phyloP scores from a whole-genome alignment of 192 early-diverging fungal genomes.

The Obelidium mucronatum region DNA sequence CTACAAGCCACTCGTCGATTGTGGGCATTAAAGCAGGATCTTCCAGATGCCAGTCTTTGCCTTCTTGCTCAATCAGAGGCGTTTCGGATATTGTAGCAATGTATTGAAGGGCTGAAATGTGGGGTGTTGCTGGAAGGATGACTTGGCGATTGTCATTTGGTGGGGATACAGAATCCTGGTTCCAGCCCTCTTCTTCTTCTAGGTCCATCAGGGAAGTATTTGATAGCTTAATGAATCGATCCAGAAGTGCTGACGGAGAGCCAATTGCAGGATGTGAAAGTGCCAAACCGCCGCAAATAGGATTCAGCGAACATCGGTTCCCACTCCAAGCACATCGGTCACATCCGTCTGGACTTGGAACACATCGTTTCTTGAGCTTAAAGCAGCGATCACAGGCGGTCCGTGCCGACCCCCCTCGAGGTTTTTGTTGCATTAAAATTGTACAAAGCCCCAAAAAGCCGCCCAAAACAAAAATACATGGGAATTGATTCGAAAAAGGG shows the following conservation, averaged over 20 bases:
- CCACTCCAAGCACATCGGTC: too few species aligned
- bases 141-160: neutral
- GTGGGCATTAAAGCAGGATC: conserved; percentile 15
- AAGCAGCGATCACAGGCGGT: neutral
- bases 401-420: neutral
- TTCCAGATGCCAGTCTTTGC: neutral
- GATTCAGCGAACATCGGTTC: too few species aligned
- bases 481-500: neutral
- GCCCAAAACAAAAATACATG: neutral
- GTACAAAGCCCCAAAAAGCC: neutral
- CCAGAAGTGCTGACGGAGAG: too few species aligned
- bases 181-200: too few species aligned
- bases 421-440: neutral
- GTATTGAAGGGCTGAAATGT: neutral
- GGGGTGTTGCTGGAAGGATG: neutral
- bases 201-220: too few species aligned
- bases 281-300: too few species aligned
- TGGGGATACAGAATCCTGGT: neutral
- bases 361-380: too few species aligned
- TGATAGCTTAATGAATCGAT: too few species aligned
- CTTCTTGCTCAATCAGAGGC: neutral
- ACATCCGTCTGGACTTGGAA: too few species aligned
- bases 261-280: too few species aligned
- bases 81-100: neutral
- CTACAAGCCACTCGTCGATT: neutral